These are phyloP conservation scores for Peltaster fructicola DNA, from an alignment of 2,329 filamentous ascomycete genomes.

Conservation along the genomic window DNA sequence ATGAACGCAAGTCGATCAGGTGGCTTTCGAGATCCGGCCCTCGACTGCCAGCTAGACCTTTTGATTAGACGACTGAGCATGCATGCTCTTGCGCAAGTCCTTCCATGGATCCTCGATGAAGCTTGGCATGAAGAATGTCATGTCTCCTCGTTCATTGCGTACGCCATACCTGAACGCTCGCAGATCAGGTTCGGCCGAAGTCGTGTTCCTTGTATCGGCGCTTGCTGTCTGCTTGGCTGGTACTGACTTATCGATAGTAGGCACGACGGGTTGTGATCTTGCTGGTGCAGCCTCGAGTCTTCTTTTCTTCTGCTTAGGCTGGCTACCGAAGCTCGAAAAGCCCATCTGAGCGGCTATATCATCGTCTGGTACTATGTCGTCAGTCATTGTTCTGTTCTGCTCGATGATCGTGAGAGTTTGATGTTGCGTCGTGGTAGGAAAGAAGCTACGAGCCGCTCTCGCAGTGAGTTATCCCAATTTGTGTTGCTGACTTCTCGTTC, in stretches of 20 bases:
- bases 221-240: not conserved
- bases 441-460: too few relatives aligned
- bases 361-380: too few relatives aligned
- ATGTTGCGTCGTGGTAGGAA: too few relatives aligned
- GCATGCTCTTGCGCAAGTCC: too few relatives aligned
- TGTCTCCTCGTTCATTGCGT: constrained; percentile 38
- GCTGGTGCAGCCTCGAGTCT: not conserved
- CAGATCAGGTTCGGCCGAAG: constrained; percentile 11
- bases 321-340: constrained; percentile 51
- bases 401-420: too few relatives aligned
- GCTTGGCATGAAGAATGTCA: constrained; percentile 49
- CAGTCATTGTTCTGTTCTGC: too few relatives aligned
- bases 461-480: too few relatives aligned
- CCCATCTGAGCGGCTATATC: constrained; percentile 51
- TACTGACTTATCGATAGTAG: constrained; percentile 1
- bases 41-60: too few relatives aligned
- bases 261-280: not conserved
- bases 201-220: constrained; percentile 1
- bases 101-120: constrained; percentile 62
- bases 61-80: constrained; percentile 16
- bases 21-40: too few relatives aligned
- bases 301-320: constrained; percentile 44
- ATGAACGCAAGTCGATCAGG: too few relatives aligned
- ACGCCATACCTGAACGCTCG: constrained; percentile 23
- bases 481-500: too few relatives aligned